phyloP scores from a whole-genome alignment of 768 basidiomycete species.

The Pleurotus pulmonarius region DNA sequence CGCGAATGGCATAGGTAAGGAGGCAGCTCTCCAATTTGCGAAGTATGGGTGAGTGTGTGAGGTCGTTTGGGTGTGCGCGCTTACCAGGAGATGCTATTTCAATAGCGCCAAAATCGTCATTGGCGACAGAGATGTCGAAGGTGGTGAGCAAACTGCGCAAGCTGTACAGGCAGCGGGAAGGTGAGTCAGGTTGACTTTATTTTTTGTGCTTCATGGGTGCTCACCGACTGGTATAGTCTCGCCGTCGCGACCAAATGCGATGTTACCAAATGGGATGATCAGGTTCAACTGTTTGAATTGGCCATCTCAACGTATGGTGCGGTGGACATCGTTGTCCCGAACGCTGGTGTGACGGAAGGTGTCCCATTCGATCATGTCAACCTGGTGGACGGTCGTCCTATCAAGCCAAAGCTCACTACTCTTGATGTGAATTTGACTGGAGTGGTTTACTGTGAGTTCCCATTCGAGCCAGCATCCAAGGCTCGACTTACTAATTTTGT shows the following conservation, averaged over 20 bases:
- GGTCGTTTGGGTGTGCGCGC: not conserved
- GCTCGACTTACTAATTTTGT: conserved; percentile 4
- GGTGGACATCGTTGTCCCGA: conserved; percentile 56
- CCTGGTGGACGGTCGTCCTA: conserved; percentile 36
- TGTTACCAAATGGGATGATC: conserved; percentile 52
- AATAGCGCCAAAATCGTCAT: conserved; percentile 50
- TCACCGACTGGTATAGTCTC: conserved; percentile 23
- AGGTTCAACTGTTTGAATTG: conserved; percentile 46
- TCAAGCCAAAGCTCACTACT: conserved; percentile 40
- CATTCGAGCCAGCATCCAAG: not conserved
- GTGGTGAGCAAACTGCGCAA: conserved; percentile 33
- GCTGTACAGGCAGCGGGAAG: conserved; percentile 40
- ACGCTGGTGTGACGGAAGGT: conserved; percentile 42
- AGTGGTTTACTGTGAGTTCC: conserved; percentile 40
- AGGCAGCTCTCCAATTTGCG: conserved; percentile 49
- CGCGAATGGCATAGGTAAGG: conserved; percentile 51
- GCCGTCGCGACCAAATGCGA: conserved; percentile 42
- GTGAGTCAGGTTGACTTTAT: conserved; percentile 23
- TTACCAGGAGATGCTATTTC: not conserved
- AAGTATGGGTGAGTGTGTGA: conserved; percentile 37
- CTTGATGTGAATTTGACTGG: conserved; percentile 48
- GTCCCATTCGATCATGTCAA: conserved; percentile 25
- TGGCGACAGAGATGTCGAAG: conserved; percentile 43
- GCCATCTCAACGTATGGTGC: conserved; percentile 41
- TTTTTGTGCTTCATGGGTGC: not conserved